phyloP scores from a whole-genome alignment of 352 stramenopile species.

The Phytophthora sp. region DNA sequence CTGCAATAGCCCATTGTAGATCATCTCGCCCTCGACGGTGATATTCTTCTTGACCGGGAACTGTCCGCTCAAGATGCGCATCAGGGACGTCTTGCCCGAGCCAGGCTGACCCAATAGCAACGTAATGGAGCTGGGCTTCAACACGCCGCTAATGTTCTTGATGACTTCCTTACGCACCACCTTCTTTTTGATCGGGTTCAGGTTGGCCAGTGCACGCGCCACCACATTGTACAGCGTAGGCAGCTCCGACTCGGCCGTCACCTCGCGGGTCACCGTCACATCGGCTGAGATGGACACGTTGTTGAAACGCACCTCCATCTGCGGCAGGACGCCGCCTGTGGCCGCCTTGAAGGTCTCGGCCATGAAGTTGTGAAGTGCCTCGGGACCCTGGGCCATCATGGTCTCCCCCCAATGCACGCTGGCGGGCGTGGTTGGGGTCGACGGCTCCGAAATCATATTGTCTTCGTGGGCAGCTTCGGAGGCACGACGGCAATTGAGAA shows the following conservation, averaged over 20 bases:
- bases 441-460: slow-evolving; percentile 33
- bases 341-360: slow-evolving; percentile 44
- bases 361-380: slow-evolving; percentile 46
- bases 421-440: slow-evolving; percentile 16
- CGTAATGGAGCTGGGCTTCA: slow-evolving; percentile 44
- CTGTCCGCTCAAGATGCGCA: slow-evolving; percentile 38
- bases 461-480: slow-evolving; percentile 12
- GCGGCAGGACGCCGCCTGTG: slow-evolving; percentile 47
- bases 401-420: slow-evolving; percentile 37
- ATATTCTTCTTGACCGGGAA: slow-evolving; percentile 41
- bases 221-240: slow-evolving; percentile 36
- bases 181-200: slow-evolving; percentile 33
- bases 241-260: slow-evolving; percentile 40
- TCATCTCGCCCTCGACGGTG: slow-evolving; percentile 36
- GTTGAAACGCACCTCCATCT: slow-evolving; percentile 66
- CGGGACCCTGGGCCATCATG: slow-evolving; percentile 34
- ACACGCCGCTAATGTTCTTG: slow-evolving; percentile 35
- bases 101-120: slow-evolving; percentile 46
- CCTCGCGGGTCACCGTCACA: slow-evolving; percentile 21
- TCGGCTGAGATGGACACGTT: slow-evolving; percentile 53
- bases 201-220: not conserved
- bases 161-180: slow-evolving; percentile 45
- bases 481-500: slow-evolving; percentile 22
- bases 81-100: slow-evolving; percentile 46
- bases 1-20: slow-evolving; percentile 40